Base-by-base conservation (phyloP, 2,329 filamentous ascomycete species). In the Pyrenophora seminiperda region DNA sequence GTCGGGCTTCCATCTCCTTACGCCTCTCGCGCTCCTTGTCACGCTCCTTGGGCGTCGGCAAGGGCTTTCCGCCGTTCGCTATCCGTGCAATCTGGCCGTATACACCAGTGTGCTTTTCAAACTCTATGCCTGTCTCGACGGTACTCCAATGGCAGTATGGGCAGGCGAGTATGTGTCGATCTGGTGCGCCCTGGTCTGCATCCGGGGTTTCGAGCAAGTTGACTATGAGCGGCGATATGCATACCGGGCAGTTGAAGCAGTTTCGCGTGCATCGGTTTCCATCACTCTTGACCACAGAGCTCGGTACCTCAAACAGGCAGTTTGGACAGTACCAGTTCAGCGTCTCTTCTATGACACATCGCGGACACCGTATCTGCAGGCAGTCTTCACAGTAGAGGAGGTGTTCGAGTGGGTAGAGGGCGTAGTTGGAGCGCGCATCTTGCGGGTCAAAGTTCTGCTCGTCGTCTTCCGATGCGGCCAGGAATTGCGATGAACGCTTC, bases 351-450 rank as follows among this genome's bases (percentile, higher is more conserved):
- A 87, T 84, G 45, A 95, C 89, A 68, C 94, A 99, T 76, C 91
- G 82, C 5, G 91, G 90, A 71, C 94, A 99, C 61, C 94, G 89
- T 55, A 97, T 96, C 74, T 96, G 89, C 71, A 96, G 91, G 73
- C 94, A 99, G 72, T 97, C 94, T 70, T 96, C 93, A 78, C 94
- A 99, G 77, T 96, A 99, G 32, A 97, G 82, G 19, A 99, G 83
- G 70, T 97, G 87, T 68, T 97, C 93, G 36, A 97, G 85, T 1
- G 94, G 93, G 68, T 93, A 97, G 24, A 99, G 80, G 59, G 91
- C 92, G 79, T 91, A 97, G 72, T 91, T 94, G 50, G 94, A 89
- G 30, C 92, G 87, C 13, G 89, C 84, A 53, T 87, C 86, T 63
- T 89, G 86, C 2, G 94, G 91, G 70, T 99, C 89, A 73, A 99